Evolutionary conservation across 2,329 filamentous ascomycete species (phyloP).

Genomic region (Aspergillus sergii): DNA sequence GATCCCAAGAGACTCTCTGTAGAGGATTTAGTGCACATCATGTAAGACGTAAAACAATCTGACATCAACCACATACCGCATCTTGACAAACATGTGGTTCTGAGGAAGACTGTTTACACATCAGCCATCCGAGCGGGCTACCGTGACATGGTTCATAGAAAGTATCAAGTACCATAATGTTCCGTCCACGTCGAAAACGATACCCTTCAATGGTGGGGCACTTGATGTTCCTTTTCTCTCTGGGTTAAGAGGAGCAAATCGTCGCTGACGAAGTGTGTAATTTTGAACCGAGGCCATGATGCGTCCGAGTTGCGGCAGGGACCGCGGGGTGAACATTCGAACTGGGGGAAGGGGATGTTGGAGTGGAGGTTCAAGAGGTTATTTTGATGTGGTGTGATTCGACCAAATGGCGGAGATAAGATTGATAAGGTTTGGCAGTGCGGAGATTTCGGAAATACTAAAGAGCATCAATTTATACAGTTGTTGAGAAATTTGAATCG

Average conservation of each 20-base stretch:
- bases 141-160: background rate
- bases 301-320: background rate
- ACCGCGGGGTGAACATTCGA: slow-evolving; percentile 1
- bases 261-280: slow-evolving; percentile 38
- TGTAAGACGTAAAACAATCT: background rate
- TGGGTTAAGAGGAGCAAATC: slow-evolving; percentile 55
- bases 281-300: slow-evolving; percentile 27
- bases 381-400: background rate
- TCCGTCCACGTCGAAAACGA: slow-evolving; percentile 92
- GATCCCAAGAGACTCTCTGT: slow-evolving; percentile 67
- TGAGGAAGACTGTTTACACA: slow-evolving; percentile 70
- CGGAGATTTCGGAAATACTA: background rate
- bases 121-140: background rate
- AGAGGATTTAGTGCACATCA: background rate
- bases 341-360: background rate
- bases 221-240: slow-evolving; percentile 27
- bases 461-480: too few species aligned
- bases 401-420: background rate
- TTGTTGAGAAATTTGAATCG: too few species aligned
- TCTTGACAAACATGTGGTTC: slow-evolving; percentile 92
- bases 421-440: background rate
- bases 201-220: slow-evolving; percentile 55
- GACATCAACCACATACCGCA: slow-evolving; percentile 59
- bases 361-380: background rate
- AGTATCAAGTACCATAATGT: slow-evolving; percentile 71